Percentiles rank a stretch among this genome's conserved stretches.
Conservation (phyloP, 306 rosid species). For the Neltuma alba region DNA sequence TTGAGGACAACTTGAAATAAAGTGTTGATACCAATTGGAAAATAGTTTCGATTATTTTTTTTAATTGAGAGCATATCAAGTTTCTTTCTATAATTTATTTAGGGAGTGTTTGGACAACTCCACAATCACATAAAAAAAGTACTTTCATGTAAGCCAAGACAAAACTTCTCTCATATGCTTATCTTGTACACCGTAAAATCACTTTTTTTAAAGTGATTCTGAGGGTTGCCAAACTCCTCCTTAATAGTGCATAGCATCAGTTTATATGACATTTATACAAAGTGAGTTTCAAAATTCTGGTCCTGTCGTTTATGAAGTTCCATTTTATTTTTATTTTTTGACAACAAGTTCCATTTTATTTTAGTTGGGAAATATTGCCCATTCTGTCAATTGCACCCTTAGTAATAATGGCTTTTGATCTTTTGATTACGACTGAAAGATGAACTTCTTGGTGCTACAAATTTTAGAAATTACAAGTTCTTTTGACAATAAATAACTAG, state of each 20-base stretch:
- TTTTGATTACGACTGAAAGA: not conserved
- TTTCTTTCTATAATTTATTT: not conserved
- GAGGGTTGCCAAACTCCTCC: too few relatives aligned
- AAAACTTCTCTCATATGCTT: too few relatives aligned
- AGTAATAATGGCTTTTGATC: slow-evolving; percentile 5
- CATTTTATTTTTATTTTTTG: slow-evolving; percentile 33
- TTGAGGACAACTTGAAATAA: slow-evolving; percentile 3
- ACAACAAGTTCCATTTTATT: slow-evolving; percentile 24
- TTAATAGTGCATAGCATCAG: not conserved
- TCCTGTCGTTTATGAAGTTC: not conserved
- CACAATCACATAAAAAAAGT: too few relatives aligned
- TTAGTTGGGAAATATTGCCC: slow-evolving; percentile 1
- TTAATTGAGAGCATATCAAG: not conserved
- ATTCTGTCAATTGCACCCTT: slow-evolving; percentile 12
- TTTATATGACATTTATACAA: not conserved
- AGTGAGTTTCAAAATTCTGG: not conserved
- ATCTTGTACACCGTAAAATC: too few relatives aligned
- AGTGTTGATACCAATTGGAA: slow-evolving; percentile 1
- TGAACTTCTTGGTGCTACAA: slow-evolving; percentile 6
- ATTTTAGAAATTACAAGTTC: slow-evolving; percentile 9
- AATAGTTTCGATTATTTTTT: not conserved
- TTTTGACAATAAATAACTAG: not conserved
- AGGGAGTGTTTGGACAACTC: too few relatives aligned
- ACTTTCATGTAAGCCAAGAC: too few relatives aligned
- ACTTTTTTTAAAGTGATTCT: too few relatives aligned